Conservation (phyloP, 306 rosid species). For the Fagus sylvatica region DNA sequence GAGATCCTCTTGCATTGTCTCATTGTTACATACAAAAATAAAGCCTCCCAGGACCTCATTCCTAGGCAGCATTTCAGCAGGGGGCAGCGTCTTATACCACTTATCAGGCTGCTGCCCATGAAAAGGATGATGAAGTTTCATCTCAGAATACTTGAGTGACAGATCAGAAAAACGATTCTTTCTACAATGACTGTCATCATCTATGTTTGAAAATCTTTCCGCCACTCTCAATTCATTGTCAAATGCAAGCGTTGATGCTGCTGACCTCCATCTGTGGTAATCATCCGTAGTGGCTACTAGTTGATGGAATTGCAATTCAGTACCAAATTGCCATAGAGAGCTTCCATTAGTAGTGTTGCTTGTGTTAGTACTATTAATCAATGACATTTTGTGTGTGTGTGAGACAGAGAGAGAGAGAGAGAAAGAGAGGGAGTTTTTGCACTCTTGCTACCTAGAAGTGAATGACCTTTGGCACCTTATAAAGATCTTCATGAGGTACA, state of each 20-base stretch:
- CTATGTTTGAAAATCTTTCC: neutral
- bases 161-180: neutral
- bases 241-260: neutral
- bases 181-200: neutral
- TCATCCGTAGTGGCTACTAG: neutral
- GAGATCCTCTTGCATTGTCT: slow-evolving; percentile 31
- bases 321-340: neutral
- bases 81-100: slow-evolving; percentile 22
- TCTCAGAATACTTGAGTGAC: neutral
- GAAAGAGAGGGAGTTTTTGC: neutral
- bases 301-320: neutral
- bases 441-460: neutral
- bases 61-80: slow-evolving; percentile 29
- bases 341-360: neutral
- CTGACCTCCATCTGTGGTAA: slow-evolving; percentile 18
- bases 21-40: slow-evolving; percentile 33
- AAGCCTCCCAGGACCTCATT: slow-evolving; percentile 31
- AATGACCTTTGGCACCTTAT: neutral
- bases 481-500: neutral
- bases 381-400: neutral
- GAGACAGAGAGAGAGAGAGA: slow-evolving; percentile 5
- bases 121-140: neutral
- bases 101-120: slow-evolving; percentile 11
- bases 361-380: neutral
- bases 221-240: slow-evolving; percentile 2